Conservation (phyloP, 495 filamentous ascomycete genomes). For the Parmelia sp. region DNA sequence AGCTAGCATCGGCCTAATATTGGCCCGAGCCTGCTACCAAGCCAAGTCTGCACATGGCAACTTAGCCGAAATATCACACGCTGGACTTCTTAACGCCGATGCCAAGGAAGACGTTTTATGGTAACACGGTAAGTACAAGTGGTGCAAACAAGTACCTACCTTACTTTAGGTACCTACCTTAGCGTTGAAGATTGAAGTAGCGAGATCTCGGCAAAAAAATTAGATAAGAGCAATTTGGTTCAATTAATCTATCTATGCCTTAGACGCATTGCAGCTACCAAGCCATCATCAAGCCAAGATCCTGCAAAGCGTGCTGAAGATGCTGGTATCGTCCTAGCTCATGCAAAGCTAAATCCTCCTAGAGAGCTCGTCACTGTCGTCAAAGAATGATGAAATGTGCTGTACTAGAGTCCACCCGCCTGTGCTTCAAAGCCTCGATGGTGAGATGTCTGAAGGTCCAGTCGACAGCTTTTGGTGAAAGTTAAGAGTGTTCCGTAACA, state of each 20-base stretch:
- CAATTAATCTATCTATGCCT: background rate
- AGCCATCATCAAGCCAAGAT: conserved; percentile 13
- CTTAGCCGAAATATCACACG: too few species aligned
- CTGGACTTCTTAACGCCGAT: too few species aligned
- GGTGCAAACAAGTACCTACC: too few species aligned
- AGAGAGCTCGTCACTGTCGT: conserved; percentile 6
- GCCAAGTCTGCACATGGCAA: too few species aligned
- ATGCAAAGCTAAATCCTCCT: conserved; percentile 3
- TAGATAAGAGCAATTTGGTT: background rate
- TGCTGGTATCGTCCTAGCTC: conserved; percentile 4
- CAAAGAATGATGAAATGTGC: background rate
- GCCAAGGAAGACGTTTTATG: too few species aligned
- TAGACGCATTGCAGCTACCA: background rate
- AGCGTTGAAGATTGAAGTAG: too few species aligned
- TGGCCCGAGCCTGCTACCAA: too few species aligned
- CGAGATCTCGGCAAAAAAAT: too few species aligned
- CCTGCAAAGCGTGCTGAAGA: conserved; percentile 7
- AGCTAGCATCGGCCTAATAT: too few species aligned
- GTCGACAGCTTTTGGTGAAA: conserved; percentile 1
- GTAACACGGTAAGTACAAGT: background rate
- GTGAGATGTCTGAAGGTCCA: background rate
- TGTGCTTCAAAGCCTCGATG: background rate
- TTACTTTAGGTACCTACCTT: too few species aligned
- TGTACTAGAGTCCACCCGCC: background rate
- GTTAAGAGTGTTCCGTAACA: conserved; percentile 2